Evolutionary conservation across 495 filamentous ascomycete genomes (phyloP).

Genomic region (Talaromyces nanjingensis): DNA sequence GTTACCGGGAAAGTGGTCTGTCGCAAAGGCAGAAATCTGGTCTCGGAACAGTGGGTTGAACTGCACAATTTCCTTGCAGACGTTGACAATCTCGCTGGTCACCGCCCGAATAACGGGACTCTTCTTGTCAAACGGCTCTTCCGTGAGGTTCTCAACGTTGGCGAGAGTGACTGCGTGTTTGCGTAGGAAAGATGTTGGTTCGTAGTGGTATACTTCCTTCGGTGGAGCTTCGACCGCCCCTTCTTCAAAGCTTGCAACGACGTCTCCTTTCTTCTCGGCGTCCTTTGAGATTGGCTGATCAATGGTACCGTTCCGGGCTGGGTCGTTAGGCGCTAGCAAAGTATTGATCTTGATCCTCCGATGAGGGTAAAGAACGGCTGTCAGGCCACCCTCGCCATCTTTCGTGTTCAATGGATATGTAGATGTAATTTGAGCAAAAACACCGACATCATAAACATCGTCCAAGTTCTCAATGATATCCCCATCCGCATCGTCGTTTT

Average conservation of each 20-base stretch:
- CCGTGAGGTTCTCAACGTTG: constrained; percentile 84
- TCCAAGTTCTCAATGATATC: constrained; percentile 82
- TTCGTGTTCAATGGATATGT: constrained; percentile 67
- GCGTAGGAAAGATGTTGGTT: constrained; percentile 82
- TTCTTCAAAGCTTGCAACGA: constrained; percentile 97
- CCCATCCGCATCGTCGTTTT: constrained; percentile 87
- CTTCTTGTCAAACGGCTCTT: constrained; percentile 85
- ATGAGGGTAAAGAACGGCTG: constrained; percentile 92
- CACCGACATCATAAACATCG: constrained; percentile 91
- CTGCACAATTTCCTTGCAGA: constrained; percentile 92
- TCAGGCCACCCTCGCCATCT: constrained; percentile 68
- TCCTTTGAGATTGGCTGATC: constrained; percentile 24
- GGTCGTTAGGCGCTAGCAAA: constrained; percentile 59
- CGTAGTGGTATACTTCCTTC: constrained; percentile 54
- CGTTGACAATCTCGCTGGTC: constrained; percentile 95
- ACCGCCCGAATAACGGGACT: constrained; percentile 79
- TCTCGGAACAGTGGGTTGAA: constrained; percentile 95
- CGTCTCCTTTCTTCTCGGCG: constrained; percentile 75
- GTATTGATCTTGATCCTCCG: constrained; percentile 85
- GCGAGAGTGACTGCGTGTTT: constrained; percentile 89
- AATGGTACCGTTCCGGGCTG: constrained; percentile 11
- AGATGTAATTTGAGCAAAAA: constrained; percentile 96
- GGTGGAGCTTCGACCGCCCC: constrained; percentile 31
- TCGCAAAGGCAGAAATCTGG: constrained; percentile 94
- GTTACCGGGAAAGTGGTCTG: constrained; percentile 89